A percentile compares a stretch with the other conserved stretches of the same genome.
These are phyloP conservation scores for Parietaria judaica DNA, from an alignment of 306 rosid genomes.

Conservation along the genomic window DNA sequence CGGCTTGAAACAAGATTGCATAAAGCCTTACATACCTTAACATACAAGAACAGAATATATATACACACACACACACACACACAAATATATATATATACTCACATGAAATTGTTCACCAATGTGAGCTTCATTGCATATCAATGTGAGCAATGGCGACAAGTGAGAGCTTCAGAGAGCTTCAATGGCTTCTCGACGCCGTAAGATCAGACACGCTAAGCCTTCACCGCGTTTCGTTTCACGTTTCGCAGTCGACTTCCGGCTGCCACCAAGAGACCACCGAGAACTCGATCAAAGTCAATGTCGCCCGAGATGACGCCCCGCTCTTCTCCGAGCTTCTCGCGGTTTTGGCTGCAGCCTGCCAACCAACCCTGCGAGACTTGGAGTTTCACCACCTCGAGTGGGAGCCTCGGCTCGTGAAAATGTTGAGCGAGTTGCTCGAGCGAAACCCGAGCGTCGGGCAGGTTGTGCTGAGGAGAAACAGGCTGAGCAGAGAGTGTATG, in stretches of 20 bases:
- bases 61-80: too few species aligned
- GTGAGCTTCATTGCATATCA: not conserved
- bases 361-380: slow-evolving; percentile 48
- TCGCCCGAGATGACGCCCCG: slow-evolving; percentile 43
- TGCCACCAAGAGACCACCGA: slow-evolving; percentile 85
- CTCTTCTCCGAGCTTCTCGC: slow-evolving; percentile 45
- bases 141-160: slow-evolving; percentile 50
- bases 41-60: slow-evolving; percentile 36
- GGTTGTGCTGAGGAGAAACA: slow-evolving; percentile 54
- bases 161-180: slow-evolving; percentile 47
- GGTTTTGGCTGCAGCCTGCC: slow-evolving; percentile 31
- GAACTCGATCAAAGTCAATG: slow-evolving; percentile 58
- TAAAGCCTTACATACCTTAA: slow-evolving; percentile 17
- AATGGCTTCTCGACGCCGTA: slow-evolving; percentile 49
- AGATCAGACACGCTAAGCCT: slow-evolving; percentile 38
- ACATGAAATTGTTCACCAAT: too few species aligned
- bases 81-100: too few species aligned
- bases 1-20: slow-evolving; percentile 5
- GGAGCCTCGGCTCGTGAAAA: slow-evolving; percentile 41
- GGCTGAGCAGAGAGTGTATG: slow-evolving; percentile 40
- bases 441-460: slow-evolving; percentile 33
- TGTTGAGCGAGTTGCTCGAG: slow-evolving; percentile 42
- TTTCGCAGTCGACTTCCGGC: slow-evolving; percentile 55
- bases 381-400: slow-evolving; percentile 74
- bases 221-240: slow-evolving; percentile 73